Evolutionary conservation across 768 basidiomycete species (phyloP).

Genomic region (Crucibulum laeve): DNA sequence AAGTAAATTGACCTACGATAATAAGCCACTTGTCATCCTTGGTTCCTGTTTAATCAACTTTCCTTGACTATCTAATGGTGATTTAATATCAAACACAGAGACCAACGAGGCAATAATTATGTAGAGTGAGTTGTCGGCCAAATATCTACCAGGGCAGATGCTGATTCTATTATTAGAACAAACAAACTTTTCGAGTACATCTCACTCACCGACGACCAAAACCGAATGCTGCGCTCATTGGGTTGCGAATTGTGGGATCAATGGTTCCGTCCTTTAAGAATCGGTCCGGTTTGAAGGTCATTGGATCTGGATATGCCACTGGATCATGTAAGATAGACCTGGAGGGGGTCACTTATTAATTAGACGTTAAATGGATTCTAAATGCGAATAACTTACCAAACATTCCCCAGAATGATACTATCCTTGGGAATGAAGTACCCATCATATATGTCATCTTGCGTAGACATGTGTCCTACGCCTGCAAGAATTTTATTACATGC

Average conservation of each 20-base stretch:
- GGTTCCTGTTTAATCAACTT: constrained; percentile 11
- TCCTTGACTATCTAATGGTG: constrained; percentile 15
- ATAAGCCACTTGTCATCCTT: constrained; percentile 14
- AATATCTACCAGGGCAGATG: constrained; percentile 20
- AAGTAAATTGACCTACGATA: constrained; percentile 14
- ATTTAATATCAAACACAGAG: constrained; percentile 17
- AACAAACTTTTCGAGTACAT: not conserved
- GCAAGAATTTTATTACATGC: not conserved
- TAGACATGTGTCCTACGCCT: constrained; percentile 24
- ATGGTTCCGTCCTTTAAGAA: constrained; percentile 22
- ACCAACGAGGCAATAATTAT: constrained; percentile 14
- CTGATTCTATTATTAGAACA: constrained; percentile 10
- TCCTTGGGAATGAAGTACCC: constrained; percentile 34
- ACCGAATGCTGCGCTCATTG: constrained; percentile 21
- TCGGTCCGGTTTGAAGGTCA: constrained; percentile 35
- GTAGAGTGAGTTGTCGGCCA: constrained; percentile 17
- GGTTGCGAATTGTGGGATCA: constrained; percentile 8
- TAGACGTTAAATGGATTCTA: not conserved
- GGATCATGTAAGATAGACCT: constrained; percentile 26
- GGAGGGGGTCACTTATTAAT: not conserved
- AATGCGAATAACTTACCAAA: constrained; percentile 22
- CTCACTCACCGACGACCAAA: constrained; percentile 24
- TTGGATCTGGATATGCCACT: constrained; percentile 31
- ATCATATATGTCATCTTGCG: constrained; percentile 33
- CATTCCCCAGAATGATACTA: constrained; percentile 33